These are phyloP conservation scores for Cyathus striatus DNA, from an alignment of 768 basidiomycete genomes.

Conservation along the genomic window DNA sequence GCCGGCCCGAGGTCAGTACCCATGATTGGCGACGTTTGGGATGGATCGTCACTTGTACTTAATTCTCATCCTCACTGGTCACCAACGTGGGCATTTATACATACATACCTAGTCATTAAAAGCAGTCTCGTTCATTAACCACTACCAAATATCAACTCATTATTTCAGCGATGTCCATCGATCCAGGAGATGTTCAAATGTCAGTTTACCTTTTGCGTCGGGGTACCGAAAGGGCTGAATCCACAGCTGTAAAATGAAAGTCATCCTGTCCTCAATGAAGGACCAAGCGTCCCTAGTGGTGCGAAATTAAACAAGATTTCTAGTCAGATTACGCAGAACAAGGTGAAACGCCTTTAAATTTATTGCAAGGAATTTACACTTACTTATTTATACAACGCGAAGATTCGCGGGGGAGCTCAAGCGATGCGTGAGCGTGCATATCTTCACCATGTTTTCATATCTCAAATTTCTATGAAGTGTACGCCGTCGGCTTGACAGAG, in stretches of 20 bases:
- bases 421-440: slow-evolving; percentile 67
- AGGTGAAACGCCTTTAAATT: slow-evolving; percentile 37
- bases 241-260: too few species aligned
- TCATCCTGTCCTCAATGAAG: slow-evolving; percentile 32
- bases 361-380: neutral
- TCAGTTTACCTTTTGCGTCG: slow-evolving; percentile 20
- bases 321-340: slow-evolving; percentile 68
- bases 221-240: too few species aligned
- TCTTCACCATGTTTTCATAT: neutral
- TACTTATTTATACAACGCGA: neutral
- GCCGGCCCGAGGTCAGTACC: too few species aligned
- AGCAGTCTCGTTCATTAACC: too few species aligned
- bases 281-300: slow-evolving; percentile 13
- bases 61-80: too few species aligned
- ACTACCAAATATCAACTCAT: too few species aligned
- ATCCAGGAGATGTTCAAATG: slow-evolving; percentile 54
- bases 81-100: too few species aligned
- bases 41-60: too few species aligned
- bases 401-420: slow-evolving; percentile 69
- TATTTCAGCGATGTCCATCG: too few species aligned
- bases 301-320: slow-evolving; percentile 71
- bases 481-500: slow-evolving; percentile 72
- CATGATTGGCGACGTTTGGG: too few species aligned
- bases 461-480: slow-evolving; percentile 39
- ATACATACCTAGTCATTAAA: too few species aligned